Conservation (phyloP, 2,329 filamentous ascomycete species). For the Basipetospora sp. region DNA sequence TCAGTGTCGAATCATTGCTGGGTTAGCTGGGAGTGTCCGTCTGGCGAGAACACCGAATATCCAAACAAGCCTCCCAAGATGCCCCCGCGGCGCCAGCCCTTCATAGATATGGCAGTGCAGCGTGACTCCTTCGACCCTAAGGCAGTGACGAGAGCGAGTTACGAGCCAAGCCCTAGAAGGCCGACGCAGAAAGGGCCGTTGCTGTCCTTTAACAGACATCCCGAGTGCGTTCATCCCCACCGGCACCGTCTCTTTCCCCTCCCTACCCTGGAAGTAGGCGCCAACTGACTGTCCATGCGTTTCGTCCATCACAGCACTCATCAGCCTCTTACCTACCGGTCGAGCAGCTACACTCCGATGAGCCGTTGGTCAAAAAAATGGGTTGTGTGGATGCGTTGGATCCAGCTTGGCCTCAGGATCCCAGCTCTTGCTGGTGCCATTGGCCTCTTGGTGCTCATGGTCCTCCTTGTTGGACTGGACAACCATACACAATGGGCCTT, state of each 20-base stretch:
- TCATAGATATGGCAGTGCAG: background rate
- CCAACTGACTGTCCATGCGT: background rate
- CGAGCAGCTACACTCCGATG: conserved; percentile 49
- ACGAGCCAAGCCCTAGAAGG: conserved; percentile 45
- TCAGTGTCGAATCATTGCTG: too few species aligned
- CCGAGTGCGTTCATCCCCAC: conserved; percentile 73
- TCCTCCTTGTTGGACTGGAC: conserved; percentile 59
- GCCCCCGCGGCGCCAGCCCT: background rate
- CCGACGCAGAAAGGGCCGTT: conserved; percentile 60
- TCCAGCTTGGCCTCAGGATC: conserved; percentile 55
- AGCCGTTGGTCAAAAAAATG: conserved; percentile 52
- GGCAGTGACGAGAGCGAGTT: conserved; percentile 67
- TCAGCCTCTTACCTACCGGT: conserved; percentile 47
- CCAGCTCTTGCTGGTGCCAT: conserved; percentile 53
- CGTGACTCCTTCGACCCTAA: conserved; percentile 63
- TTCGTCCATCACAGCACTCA: conserved; percentile 33
- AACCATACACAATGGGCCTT: conserved; percentile 57
- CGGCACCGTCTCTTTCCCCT: background rate
- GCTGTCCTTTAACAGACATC: conserved; percentile 71
- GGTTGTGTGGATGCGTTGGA: conserved; percentile 53
- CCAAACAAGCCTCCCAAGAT: background rate
- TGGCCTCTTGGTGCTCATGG: conserved; percentile 59
- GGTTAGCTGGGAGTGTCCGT: too few species aligned
- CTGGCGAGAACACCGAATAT: too few species aligned
- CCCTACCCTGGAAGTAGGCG: too few species aligned